Conservation (phyloP, 2,329 filamentous ascomycete species). For the Aureobasidium vineae region DNA sequence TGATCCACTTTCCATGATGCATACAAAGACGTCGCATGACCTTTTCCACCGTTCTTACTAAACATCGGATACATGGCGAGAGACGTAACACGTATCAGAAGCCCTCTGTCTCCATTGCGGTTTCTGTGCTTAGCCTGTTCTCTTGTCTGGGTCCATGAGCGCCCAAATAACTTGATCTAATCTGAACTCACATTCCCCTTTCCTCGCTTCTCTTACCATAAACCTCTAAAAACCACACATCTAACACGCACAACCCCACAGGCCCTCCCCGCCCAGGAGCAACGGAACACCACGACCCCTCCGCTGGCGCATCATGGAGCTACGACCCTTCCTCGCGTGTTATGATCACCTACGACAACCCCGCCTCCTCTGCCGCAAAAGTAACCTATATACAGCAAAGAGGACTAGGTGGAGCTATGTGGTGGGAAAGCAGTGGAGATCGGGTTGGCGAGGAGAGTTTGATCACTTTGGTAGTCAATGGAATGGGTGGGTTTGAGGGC, state of each 20-base stretch:
- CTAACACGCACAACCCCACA: slow-evolving; percentile 21
- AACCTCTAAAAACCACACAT: neutral
- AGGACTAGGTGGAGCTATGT: slow-evolving; percentile 86
- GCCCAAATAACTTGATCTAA: slow-evolving; percentile 42
- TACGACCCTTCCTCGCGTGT: slow-evolving; percentile 63
- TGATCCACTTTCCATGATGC: slow-evolving; percentile 15
- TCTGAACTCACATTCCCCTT: slow-evolving; percentile 35
- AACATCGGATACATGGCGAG: slow-evolving; percentile 16
- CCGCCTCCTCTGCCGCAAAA: slow-evolving; percentile 66
- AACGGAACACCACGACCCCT: slow-evolving; percentile 52
- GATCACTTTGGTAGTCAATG: slow-evolving; percentile 48
- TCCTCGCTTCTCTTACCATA: neutral
- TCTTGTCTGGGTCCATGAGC: slow-evolving; percentile 27
- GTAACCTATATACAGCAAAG: slow-evolving; percentile 65
- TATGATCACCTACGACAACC: slow-evolving; percentile 75
- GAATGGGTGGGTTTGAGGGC: slow-evolving; percentile 43
- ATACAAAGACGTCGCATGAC: slow-evolving; percentile 24
- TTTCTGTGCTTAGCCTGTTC: neutral
- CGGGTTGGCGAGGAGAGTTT: slow-evolving; percentile 63
- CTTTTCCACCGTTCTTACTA: slow-evolving; percentile 25
- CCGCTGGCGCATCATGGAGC: slow-evolving; percentile 70
- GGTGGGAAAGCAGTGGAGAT: slow-evolving; percentile 89
- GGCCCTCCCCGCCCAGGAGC: slow-evolving; percentile 69
- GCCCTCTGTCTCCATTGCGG: neutral
- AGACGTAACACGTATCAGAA: neutral